Evolutionary conservation across 2,329 filamentous ascomycete species (phyloP), one percentile per base, ranked within the genome.

Genomic region (Colletotrichum kahawae): DNA sequence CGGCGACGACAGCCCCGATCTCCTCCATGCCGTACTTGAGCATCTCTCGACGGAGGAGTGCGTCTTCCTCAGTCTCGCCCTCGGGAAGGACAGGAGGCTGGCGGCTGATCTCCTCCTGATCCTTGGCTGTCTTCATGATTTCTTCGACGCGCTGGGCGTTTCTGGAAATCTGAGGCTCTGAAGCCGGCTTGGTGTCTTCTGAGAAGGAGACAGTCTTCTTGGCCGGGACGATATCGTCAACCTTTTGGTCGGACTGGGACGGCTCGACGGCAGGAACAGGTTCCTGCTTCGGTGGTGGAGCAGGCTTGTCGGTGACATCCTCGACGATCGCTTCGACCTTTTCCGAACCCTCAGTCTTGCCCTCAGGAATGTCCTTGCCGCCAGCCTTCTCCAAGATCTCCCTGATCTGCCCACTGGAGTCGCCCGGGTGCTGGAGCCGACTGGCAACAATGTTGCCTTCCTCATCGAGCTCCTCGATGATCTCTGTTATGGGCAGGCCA

Each of bases 381-480:
- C 95, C 95, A n/a, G 92, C 95, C 82, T 96, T 96, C 79, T 93
- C 88, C 71, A 98, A 85, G 1, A 92, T 91, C 66, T 96, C 92
- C 18, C 94, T 82, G 5, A 98, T 87, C 78, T 94, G 90, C 10
- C 92, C 87, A 21, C 94, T 90, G 16, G 90, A 87, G 67, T 93
- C 91, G 8, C 93, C 93, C 0, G 95, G 93, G n/a, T 86, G 90
- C 48, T 92, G 91, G 34, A 93, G 85, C 70, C 87, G 90, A 78
- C 90, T 92, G 0, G 91, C 94, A 65, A 98, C 84, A 5, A 98
- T 90, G 80, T 98, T 97, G 71, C 93, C 97, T 13, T 98, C 91
- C 10, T 98, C 96, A 81, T 98, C 97, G 29, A 98, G 87, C 85
- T 98, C 92, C 84, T 99, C 97, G 70, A 95, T 88, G 78, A 99